Evolutionary conservation across 345 rosid species (phyloP), one percentile per base, ranked within the genome.

Genomic region (Gossypium raimondii): DNA sequence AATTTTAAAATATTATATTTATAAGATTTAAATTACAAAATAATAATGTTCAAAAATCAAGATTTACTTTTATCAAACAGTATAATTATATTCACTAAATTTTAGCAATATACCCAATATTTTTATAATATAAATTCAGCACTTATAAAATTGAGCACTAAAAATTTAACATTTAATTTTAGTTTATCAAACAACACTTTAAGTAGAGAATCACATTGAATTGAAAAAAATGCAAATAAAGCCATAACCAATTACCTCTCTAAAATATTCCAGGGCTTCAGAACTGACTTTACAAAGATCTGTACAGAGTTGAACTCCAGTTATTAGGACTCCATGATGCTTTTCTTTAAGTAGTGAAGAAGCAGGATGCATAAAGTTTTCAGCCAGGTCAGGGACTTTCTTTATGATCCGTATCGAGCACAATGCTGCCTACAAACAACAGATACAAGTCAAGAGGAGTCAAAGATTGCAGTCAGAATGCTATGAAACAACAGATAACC

Each of bases 381-480:
- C 99, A 53, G 99, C 97, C 78, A 95, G 88, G 76, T 93, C 99
- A 25, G 98, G 97, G 64, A 95, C 99, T 84, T 95, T 95, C 92
- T 83, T 93, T 80, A 95, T 86, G 67, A 95, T 93, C 84, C 99
- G 84, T 78, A 90, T 88, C 75, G 98, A 88, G 87, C 99, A 95
- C 67, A 95, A 84, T 71, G 99, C 98, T 56, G 99, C 99, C 99
- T 95, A 76, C 76, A 81, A 76, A 76, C 70, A 76, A 73, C 77
- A 78, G 51, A 71, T 53, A 64, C 41, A 50, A 52, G 72, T 76
- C 57, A 72, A 81, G 73, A 66, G 68, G 71, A 73, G 77, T 52
- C 50, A 73, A 67, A 52, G 45, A 78, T 50, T 2, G 27, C 55
- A 64, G 20, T 11, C 52, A 12, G 34, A 65, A 29, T 27, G 48